A percentile compares a stretch with the other conserved stretches of the same genome.
Conservation (phyloP, 805 yeast species). For the Candida manassasensis region DNA sequence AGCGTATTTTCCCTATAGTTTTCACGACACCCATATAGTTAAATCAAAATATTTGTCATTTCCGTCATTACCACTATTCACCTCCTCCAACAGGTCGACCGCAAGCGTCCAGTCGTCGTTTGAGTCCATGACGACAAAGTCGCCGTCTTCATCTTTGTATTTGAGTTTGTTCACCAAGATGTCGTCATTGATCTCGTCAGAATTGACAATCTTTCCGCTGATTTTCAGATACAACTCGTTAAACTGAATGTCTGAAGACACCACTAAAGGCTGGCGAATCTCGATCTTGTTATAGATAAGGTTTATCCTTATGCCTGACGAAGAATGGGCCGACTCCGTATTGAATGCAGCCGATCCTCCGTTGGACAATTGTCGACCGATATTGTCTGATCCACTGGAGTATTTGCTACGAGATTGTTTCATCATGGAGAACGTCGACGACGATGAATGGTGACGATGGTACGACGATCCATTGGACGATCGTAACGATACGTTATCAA, state of each 20-base stretch:
- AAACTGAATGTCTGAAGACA: constrained; percentile 26
- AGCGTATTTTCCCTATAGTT: no score
- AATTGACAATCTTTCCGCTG: constrained; percentile 42
- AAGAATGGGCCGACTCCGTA: constrained; percentile 5
- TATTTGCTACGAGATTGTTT: constrained; percentile 23
- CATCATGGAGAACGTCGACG: constrained; percentile 43
- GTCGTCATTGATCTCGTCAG: constrained; percentile 50
- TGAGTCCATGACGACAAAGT: constrained; percentile 76
- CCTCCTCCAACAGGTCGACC: constrained; percentile 50
- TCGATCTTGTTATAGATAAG: constrained; percentile 30
- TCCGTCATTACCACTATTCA: constrained; percentile 13
- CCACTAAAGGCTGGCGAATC: constrained; percentile 23
- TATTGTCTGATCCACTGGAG: constrained; percentile 13
- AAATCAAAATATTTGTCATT: constrained; percentile 15
- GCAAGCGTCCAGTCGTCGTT: constrained; percentile 90
- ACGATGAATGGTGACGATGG: constrained; percentile 39
- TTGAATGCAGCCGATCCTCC: constrained; percentile 9
- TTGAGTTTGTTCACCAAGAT: constrained; percentile 54
- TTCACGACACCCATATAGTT: constrained; percentile 39
- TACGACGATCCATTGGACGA: constrained; percentile 25
- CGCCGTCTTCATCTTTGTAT: constrained; percentile 95
- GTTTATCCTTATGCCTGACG: constrained; percentile 17
- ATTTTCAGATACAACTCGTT: constrained; percentile 63
- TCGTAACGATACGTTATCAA: constrained; percentile 14
- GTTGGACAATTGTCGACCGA: constrained; percentile 6